Percentiles rank a stretch among this genome's conserved stretches.
Conservation (phyloP, 495 filamentous ascomycete species). For the Penicillium lividum region DNA sequence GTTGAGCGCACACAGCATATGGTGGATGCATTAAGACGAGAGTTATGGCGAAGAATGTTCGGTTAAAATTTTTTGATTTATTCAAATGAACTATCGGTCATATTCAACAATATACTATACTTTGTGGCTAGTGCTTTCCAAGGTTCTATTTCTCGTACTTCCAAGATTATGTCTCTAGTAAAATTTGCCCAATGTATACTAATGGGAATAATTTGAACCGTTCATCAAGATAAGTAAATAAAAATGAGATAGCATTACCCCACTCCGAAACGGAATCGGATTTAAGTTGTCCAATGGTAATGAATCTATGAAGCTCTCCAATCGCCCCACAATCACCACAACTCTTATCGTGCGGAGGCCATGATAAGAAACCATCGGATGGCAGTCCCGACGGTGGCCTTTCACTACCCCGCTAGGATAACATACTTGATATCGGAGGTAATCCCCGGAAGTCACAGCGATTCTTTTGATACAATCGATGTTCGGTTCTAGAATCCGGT, state of each 20-base stretch:
- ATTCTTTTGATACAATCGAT: constrained; percentile 1
- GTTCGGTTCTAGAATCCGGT: constrained; percentile 3
- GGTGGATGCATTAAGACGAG: constrained; percentile 25
- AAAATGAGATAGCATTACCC: no score
- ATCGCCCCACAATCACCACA: not conserved
- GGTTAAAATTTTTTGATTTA: constrained; percentile 12
- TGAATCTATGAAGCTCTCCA: not conserved
- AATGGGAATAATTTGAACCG: no score
- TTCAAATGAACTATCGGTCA: not conserved
- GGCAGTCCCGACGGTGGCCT: constrained; percentile 15
- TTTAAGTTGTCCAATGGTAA: not conserved
- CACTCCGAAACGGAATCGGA: not conserved
- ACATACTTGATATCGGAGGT: constrained; percentile 20
- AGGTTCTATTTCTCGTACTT: not conserved
- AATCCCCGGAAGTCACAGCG: constrained; percentile 9
- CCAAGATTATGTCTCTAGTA: no score
- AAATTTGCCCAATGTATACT: no score
- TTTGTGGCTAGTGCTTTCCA: not conserved
- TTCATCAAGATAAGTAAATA: not conserved
- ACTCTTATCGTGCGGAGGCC: constrained; percentile 1
- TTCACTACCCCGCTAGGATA: constrained; percentile 15
- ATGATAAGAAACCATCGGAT: constrained; percentile 24
- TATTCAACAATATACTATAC: not conserved
- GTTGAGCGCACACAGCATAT: constrained; percentile 35
- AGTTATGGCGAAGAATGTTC: constrained; percentile 43